These are phyloP conservation scores for Austropuccinia psidii DNA, from an alignment of 1,284 basidiomycete genomes.

Conservation along the genomic window DNA sequence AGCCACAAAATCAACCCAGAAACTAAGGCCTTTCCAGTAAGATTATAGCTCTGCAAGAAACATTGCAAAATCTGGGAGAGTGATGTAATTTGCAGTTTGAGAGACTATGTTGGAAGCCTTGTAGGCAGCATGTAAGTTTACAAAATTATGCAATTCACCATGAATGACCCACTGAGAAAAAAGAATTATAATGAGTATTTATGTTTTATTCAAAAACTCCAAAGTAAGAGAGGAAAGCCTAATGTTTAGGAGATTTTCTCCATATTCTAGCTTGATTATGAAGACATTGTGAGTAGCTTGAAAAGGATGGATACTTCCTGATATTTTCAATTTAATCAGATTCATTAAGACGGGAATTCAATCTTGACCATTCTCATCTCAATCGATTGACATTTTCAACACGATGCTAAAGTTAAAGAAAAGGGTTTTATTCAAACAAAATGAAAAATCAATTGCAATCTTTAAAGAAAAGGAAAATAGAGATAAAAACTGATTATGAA, in stretches of 20 bases:
- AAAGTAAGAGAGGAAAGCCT: not conserved
- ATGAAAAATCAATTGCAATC: too few species aligned
- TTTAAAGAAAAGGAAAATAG: too few species aligned
- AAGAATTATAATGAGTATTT: too few species aligned
- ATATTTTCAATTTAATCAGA: constrained; percentile 70
- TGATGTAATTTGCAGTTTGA: constrained; percentile 54
- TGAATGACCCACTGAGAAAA: constrained; percentile 67
- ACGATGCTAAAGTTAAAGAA: constrained; percentile 53
- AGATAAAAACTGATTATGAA: too few species aligned
- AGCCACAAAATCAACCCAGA: too few species aligned
- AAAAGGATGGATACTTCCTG: constrained; percentile 73
- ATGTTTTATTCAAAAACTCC: too few species aligned
- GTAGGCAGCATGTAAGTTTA: constrained; percentile 85
- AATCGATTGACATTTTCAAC: constrained; percentile 79
- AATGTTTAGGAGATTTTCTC: constrained; percentile 41
- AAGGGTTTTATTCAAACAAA: too few species aligned
- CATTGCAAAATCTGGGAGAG: constrained; percentile 90
- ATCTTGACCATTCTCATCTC: constrained; percentile 74
- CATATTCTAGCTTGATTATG: constrained; percentile 61
- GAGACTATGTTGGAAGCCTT: constrained; percentile 64
- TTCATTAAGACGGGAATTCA: constrained; percentile 82
- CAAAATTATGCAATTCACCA: constrained; percentile 83
- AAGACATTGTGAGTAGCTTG: constrained; percentile 72
- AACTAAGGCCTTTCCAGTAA: too few species aligned
- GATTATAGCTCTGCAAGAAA: too few species aligned